Percentiles rank a stretch among this genome's conserved stretches.
Conservation (phyloP, 2,329 filamentous ascomycete genomes). For the Whalleya microplaca region DNA sequence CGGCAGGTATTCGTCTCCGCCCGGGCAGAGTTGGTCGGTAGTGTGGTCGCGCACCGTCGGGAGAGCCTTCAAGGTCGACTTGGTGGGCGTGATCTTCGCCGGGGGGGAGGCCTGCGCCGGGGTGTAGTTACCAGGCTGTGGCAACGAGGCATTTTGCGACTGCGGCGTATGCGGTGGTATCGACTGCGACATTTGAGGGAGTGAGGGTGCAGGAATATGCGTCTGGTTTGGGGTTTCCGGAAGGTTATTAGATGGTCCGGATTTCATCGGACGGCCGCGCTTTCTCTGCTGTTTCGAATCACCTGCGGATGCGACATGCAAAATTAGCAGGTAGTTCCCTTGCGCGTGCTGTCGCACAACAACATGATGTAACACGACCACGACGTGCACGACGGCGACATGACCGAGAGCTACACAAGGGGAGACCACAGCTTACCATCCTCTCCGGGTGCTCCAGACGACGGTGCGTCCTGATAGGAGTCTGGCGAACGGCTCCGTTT, state of each 20-base stretch:
- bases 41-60: constrained; percentile 97
- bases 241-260: constrained; percentile 53
- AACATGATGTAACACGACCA: constrained; percentile 29
- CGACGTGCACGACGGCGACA: constrained; percentile 27
- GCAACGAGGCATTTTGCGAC: constrained; percentile 51
- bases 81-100: constrained; percentile 79
- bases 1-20: constrained; percentile 92
- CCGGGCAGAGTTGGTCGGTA: constrained; percentile 87
- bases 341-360: constrained; percentile 37
- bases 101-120: constrained; percentile 63
- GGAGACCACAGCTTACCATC: constrained; percentile 68
- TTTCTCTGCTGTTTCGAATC: constrained; percentile 57
- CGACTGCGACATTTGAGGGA: constrained; percentile 39
- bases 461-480: constrained; percentile 58
- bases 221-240: constrained; percentile 62
- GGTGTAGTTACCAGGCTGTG: constrained; percentile 44
- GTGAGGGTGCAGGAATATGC: constrained; percentile 50
- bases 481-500: constrained; percentile 83
- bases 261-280: constrained; percentile 66
- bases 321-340: constrained; percentile 29
- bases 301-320: constrained; percentile 41
- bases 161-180: constrained; percentile 60
- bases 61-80: constrained; percentile 86
- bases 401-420: constrained; percentile 36
- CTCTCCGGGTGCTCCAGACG: constrained; percentile 64